Evolutionary conservation across 2,329 filamentous ascomycete species (phyloP).

Genomic region (Fusarium sarcochroum): DNA sequence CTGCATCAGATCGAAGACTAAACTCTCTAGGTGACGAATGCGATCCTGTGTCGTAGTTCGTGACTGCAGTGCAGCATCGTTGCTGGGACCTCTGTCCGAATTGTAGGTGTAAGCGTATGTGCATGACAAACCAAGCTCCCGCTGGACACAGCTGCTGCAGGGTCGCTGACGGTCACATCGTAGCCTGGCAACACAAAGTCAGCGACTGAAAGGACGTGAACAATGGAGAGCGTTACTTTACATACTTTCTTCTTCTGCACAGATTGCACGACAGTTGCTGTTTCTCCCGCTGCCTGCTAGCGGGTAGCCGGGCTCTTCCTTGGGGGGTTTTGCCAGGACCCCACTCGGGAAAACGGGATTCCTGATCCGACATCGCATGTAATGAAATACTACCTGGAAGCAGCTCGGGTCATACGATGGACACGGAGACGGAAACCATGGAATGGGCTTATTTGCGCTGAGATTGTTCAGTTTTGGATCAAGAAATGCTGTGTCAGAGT

Average conservation of each 20-base stretch:
- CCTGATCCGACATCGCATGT: slow-evolving; percentile 12
- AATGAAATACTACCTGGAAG: too few species aligned
- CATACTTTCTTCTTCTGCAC: slow-evolving; percentile 22
- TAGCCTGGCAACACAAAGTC: background rate
- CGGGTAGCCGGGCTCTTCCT: slow-evolving; percentile 20
- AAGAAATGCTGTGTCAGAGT: background rate
- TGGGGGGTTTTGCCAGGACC: slow-evolving; percentile 17
- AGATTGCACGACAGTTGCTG: slow-evolving; percentile 26
- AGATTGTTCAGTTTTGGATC: background rate
- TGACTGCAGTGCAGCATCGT: background rate
- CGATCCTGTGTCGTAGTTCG: slow-evolving; percentile 16
- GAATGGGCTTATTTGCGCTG: background rate
- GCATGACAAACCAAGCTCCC: slow-evolving; percentile 17
- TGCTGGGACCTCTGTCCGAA: background rate
- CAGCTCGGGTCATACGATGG: background rate
- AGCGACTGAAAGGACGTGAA: background rate
- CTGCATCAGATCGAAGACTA: slow-evolving; percentile 49
- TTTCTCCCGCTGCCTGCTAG: slow-evolving; percentile 16
- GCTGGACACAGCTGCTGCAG: slow-evolving; percentile 19
- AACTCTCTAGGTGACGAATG: slow-evolving; percentile 46
- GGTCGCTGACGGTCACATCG: slow-evolving; percentile 28
- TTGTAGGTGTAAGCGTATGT: slow-evolving; percentile 17
- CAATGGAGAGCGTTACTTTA: background rate
- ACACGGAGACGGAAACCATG: background rate
- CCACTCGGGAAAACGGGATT: slow-evolving; percentile 4